phyloP scores from a whole-genome alignment of 495 filamentous ascomycete genomes.

The Trichocladium antarcticum region DNA sequence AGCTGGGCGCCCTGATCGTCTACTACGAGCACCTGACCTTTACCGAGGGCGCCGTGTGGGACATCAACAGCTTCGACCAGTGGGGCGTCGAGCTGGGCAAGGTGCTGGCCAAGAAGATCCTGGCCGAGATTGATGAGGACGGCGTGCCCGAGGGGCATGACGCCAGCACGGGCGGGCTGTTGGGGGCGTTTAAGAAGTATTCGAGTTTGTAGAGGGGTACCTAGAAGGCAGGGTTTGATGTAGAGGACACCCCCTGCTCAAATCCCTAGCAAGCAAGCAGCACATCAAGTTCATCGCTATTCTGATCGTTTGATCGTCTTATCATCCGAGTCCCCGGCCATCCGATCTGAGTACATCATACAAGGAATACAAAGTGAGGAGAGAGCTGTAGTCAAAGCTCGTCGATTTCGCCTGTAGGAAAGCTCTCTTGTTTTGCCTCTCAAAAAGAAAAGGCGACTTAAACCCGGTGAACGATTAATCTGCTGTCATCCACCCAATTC shows the following conservation, averaged over 20 bases:
- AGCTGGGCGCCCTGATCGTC: constrained; percentile 87
- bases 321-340: too few species aligned
- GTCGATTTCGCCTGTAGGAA: constrained; percentile 2
- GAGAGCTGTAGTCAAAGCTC: neutral
- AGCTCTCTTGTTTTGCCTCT: neutral
- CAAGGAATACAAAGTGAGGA: neutral
- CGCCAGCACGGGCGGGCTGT: constrained; percentile 72
- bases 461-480: neutral
- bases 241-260: too few species aligned
- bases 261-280: too few species aligned
- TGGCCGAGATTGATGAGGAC: constrained; percentile 62
- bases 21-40: constrained; percentile 99
- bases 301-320: too few species aligned
- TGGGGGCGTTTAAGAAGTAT: constrained; percentile 65
- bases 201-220: constrained; percentile 3
- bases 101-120: constrained; percentile 84
- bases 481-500: neutral
- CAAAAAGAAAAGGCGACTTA: neutral
- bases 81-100: constrained; percentile 99
- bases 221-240: too few species aligned
- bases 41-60: constrained; percentile 94
- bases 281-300: too few species aligned
- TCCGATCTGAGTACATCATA: neutral
- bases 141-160: constrained; percentile 67
- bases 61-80: constrained; percentile 99